Base-by-base conservation (phyloP, 768 basidiomycete genomes). In the Hygrophorus russula region DNA sequence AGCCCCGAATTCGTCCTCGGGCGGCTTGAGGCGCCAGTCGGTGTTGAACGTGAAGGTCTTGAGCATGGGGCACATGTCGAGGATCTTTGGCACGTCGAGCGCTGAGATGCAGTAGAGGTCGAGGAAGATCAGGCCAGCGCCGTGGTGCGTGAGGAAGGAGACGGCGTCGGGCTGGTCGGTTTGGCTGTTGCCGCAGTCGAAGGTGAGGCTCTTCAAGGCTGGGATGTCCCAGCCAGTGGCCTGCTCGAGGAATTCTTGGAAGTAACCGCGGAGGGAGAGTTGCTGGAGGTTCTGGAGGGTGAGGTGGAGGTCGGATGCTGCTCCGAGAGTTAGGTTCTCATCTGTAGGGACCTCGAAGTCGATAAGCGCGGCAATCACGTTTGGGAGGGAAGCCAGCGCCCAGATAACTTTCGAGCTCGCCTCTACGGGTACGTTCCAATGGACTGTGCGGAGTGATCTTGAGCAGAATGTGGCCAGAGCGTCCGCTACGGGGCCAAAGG, bases 171-270 rank as follows among this genome's bases (percentile, higher is more conserved):
- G 80, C 24, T 73, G 56, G 50, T 79, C 75, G 41, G 60, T 55
- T 20, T 63, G 60, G 44, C 62, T 63, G 18, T 56, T 59, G 3
- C 64, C 66, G 36, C 67, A 74, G 54, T 83, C 71, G 39, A 87
- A 60, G 5, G 78, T 68, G 44, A 84, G 64, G 17, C 65, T 71
- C 17, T 62, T 64, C 9, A 88, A 61, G n/a, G 71, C 52, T 3
- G 82, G 82, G 13, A 88, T 57, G 8, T 63, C 61, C 85, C 85
- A 87, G 2, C 70, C 78, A 0, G 64, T 64, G 0, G 79, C 76
- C 50, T 85, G 79, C 43, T 86, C 85, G 3, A 86, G 51, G 49
- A 88, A 76, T 41, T 80, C 78, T 15, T 72, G 70, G 34, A 74
- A 71, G 39, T 71, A 65, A 0, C 82, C 83, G 1, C 67, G 65